A percentile compares a stretch with the other conserved stretches of the same genome.
Evolutionary conservation across 345 rosid genomes (phyloP).

Genomic region (Camelina laxa): DNA sequence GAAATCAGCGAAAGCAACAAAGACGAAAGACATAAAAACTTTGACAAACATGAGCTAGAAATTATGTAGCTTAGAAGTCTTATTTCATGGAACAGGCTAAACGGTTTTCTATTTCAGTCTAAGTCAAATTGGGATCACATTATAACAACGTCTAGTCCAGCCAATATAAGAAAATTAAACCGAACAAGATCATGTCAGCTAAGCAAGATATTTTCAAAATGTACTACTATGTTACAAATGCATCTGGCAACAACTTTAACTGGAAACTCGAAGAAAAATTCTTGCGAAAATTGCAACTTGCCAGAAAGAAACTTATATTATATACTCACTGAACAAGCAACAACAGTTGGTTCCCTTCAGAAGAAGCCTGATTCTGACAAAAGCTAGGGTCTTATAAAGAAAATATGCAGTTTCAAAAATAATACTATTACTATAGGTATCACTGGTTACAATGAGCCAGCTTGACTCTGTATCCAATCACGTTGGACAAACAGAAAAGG

Average conservation of each 20-base stretch:
- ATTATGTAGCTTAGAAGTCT: conserved; percentile 2
- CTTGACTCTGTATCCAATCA: conserved; percentile 19
- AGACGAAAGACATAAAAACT: conserved; percentile 14
- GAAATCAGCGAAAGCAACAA: background rate
- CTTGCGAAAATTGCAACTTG: background rate
- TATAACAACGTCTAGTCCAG: conserved; percentile 5
- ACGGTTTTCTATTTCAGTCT: background rate
- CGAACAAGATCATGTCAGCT: conserved; percentile 11
- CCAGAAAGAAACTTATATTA: background rate
- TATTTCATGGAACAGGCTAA: conserved; percentile 1
- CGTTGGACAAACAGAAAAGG: conserved; percentile 13
- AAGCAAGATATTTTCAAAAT: conserved; percentile 21
- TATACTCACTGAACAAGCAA: conserved; percentile 9
- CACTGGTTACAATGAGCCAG: conserved; percentile 9
- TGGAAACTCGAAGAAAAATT: background rate
- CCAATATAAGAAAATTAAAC: background rate
- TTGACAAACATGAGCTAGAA: conserved; percentile 12
- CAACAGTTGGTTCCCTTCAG: background rate
- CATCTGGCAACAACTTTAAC: conserved; percentile 18
- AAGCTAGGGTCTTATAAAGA: conserved; percentile 10
- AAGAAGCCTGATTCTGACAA: background rate
- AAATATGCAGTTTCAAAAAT: background rate
- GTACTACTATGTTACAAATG: conserved; percentile 1
- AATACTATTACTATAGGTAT: background rate
- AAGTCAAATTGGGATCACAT: background rate